These are phyloP conservation scores for Plenodomus tracheiphilus DNA, from an alignment of 2,329 filamentous ascomycete species.

Conservation along the genomic window DNA sequence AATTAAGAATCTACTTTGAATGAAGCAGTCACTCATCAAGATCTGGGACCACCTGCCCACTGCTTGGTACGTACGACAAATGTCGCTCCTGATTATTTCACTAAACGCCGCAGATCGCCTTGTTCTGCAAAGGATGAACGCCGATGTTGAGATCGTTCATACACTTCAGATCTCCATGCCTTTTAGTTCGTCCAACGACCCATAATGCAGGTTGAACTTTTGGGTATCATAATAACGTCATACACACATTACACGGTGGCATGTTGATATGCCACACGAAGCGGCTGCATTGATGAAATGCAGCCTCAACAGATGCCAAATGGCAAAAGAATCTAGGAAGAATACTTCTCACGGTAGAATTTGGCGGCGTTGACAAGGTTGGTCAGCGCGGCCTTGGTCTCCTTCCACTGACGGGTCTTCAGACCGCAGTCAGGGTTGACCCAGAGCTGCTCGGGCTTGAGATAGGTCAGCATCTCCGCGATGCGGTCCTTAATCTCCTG, in stretches of 20 bases:
- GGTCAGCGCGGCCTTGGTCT: constrained; percentile 93
- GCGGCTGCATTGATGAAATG: constrained; percentile 39
- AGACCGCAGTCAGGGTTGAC: constrained; percentile 99
- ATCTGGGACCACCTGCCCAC: background rate
- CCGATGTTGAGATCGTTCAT: constrained; percentile 47
- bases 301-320: constrained; percentile 24
- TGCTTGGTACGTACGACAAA: background rate
- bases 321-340: constrained; percentile 54
- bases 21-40: background rate
- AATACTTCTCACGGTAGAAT: constrained; percentile 89
- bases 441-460: constrained; percentile 99
- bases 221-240: constrained; percentile 47
- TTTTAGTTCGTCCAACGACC: constrained; percentile 37
- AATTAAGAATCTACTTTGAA: background rate
- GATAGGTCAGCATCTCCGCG: constrained; percentile 93
- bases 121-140: constrained; percentile 35
- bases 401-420: constrained; percentile 98
- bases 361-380: constrained; percentile 99
- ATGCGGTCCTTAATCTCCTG: constrained; percentile 98
- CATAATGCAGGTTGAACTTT: constrained; percentile 49
- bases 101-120: constrained; percentile 13
- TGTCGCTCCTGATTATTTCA: background rate
- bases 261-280: constrained; percentile 45
- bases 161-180: constrained; percentile 18
- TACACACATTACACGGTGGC: constrained; percentile 46